Evolutionary conservation across 2,329 filamentous ascomycete species (phyloP).

Genomic region (Paecilomyces sp.): DNA sequence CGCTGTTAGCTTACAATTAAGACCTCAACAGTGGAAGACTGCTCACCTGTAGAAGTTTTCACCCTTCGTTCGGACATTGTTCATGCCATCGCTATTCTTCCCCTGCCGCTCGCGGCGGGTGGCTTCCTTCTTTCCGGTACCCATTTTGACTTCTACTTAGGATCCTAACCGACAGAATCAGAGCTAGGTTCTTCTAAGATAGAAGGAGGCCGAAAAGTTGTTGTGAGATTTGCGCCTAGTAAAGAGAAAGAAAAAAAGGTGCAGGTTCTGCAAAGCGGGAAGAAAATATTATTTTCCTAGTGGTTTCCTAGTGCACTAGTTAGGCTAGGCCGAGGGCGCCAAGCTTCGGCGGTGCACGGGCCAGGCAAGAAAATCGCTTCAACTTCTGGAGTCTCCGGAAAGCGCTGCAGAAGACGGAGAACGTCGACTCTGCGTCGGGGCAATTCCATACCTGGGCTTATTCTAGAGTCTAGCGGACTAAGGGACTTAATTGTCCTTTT

Average conservation of each 20-base stretch:
- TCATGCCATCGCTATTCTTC: slow-evolving; percentile 78
- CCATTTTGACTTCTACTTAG: slow-evolving; percentile 52
- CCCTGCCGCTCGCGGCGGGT: slow-evolving; percentile 76
- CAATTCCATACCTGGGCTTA: slow-evolving; percentile 1
- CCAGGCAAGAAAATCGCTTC: slow-evolving; percentile 33
- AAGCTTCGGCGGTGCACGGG: slow-evolving; percentile 28
- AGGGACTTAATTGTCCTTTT: not conserved
- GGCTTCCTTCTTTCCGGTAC: slow-evolving; percentile 86
- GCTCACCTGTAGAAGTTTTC: slow-evolving; percentile 92
- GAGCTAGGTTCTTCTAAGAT: slow-evolving; percentile 22
- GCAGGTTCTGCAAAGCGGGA: slow-evolving; percentile 13
- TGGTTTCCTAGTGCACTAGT: slow-evolving; percentile 7
- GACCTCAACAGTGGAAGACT: not conserved
- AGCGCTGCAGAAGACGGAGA: slow-evolving; percentile 2
- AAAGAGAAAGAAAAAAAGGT: slow-evolving; percentile 13
- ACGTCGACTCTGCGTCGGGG: not conserved
- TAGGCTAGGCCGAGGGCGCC: slow-evolving; percentile 12
- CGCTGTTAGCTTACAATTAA: slow-evolving; percentile 6
- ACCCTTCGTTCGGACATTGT: slow-evolving; percentile 86
- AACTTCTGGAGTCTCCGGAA: slow-evolving; percentile 13
- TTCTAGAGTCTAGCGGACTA: not conserved
- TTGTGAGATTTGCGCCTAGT: slow-evolving; percentile 21
- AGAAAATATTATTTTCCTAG: slow-evolving; percentile 16
- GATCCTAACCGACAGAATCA: slow-evolving; percentile 12
- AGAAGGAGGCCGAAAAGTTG: slow-evolving; percentile 16